Base-by-base conservation (phyloP, 169 alveolate genomes). In the Babesia divergens region DNA sequence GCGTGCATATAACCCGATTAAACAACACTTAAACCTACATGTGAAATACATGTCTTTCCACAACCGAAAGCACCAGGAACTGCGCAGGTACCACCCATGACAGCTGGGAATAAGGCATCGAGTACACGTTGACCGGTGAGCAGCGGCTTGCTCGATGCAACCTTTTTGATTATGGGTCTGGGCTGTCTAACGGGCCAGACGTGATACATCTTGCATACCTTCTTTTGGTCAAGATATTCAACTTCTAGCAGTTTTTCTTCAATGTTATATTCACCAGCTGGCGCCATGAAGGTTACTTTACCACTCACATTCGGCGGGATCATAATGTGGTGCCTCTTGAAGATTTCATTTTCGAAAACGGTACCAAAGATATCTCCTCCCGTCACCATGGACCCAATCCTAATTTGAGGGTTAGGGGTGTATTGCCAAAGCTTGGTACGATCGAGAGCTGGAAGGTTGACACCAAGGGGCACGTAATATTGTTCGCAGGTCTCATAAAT, bases 1-100 rank as follows among this genome's bases (percentile, higher is more conserved):
- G 0, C 5, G 0, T 6, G 6, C 20, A 22, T 5, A 46, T 1
- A 16, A 38, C 2, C n/a, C 28, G 46, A n/a, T n/a, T n/a, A n/a
- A n/a, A n/a, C n/a, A n/a, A 9, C 8, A 14, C 26, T 49, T 91
- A 90, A 46, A 55, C 81, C 42, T 42, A 77, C 86, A 35, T 77
- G 86, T 31, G 99, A 97, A 64, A 98, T 97, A 86, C 98, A 95
- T 37, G 99, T 98, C 85, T 98, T 98, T 47, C 99, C 99, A 72
- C 99, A 96, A 14, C 99, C 99, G 84, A 98, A 98, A 13, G 99
- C 99, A 16, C 99, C 99, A 20, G 99, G 99, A 66, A 98, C 94
- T 44, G 99, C 99, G 76, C 99, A 97, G 16, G 99, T 98, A 22
- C 99, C 99, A 26, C 99, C 99, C 82, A 92, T 87, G 11, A 93